A percentile compares a stretch with the other conserved stretches of the same genome.
phyloP scores from a whole-genome alignment of 1,139 yeast genomes.

The Lodderomyces oxycetoniae region DNA sequence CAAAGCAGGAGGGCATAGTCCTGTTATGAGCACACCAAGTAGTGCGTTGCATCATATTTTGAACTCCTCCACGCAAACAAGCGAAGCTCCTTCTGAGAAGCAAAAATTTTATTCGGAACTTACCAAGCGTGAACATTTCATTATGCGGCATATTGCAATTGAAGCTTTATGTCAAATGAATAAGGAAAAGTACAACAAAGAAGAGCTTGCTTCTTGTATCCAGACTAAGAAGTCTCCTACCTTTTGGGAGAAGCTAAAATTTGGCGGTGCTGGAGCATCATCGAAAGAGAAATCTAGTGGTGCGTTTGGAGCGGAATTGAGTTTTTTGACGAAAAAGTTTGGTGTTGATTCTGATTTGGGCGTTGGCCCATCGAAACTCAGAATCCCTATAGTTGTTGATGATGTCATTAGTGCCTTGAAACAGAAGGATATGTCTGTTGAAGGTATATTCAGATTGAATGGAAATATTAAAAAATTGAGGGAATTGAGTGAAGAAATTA shows the following conservation, averaged over 20 bases:
- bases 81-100: slow-evolving; percentile 9
- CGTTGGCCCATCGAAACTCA: slow-evolving; percentile 74
- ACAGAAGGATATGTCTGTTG: slow-evolving; percentile 93
- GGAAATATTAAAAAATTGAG: slow-evolving; percentile 87
- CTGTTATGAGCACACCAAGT: slow-evolving; percentile 11
- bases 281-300: slow-evolving; percentile 25
- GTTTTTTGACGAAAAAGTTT: slow-evolving; percentile 62
- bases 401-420: slow-evolving; percentile 80
- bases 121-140: slow-evolving; percentile 52
- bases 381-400: slow-evolving; percentile 83
- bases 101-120: slow-evolving; percentile 70
- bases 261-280: slow-evolving; percentile 27
- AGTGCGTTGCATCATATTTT: slow-evolving; percentile 13
- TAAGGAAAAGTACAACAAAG: slow-evolving; percentile 39
- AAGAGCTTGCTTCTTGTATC: slow-evolving; percentile 50
- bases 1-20: slow-evolving; percentile 10
- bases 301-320: slow-evolving; percentile 81
- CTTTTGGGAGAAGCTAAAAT: slow-evolving; percentile 72
- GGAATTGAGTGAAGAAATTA: slow-evolving; percentile 70
- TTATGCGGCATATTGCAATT: slow-evolving; percentile 64
- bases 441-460: slow-evolving; percentile 92
- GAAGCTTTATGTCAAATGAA: slow-evolving; percentile 50
- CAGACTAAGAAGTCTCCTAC: slow-evolving; percentile 54
- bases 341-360: slow-evolving; percentile 88
- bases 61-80: slow-evolving; percentile 8